Evolutionary conservation across 2,329 filamentous ascomycete genomes (phyloP).

Genomic region (Tolypocladium capitatum): DNA sequence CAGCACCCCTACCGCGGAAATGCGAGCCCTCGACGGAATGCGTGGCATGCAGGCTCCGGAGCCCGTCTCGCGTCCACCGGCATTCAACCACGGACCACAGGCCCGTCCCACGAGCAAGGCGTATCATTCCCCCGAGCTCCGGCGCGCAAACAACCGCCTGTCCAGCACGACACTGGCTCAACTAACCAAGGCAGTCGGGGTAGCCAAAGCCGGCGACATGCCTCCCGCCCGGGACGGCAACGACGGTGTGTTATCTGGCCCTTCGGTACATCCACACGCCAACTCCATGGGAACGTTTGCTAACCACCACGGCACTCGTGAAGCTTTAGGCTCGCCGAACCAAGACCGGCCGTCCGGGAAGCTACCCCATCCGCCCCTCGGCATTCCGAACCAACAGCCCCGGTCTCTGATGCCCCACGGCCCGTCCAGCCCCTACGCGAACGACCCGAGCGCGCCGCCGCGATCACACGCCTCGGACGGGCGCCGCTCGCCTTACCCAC

Average conservation of each 20-base stretch:
- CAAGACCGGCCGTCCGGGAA: slow-evolving; percentile 21
- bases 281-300: slow-evolving; percentile 37
- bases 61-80: slow-evolving; percentile 65
- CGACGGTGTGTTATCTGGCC: slow-evolving; percentile 23
- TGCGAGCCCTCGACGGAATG: slow-evolving; percentile 40
- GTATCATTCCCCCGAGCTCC: slow-evolving; percentile 62
- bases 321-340: slow-evolving; percentile 33
- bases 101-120: slow-evolving; percentile 55
- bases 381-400: slow-evolving; percentile 27
- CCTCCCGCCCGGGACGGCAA: slow-evolving; percentile 18
- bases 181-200: slow-evolving; percentile 55
- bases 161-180: slow-evolving; percentile 72
- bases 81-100: slow-evolving; percentile 63
- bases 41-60: slow-evolving; percentile 51
- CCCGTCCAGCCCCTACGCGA: slow-evolving; percentile 17
- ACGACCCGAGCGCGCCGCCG: slow-evolving; percentile 14
- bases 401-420: slow-evolving; percentile 28
- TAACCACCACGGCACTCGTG: slow-evolving; percentile 40
- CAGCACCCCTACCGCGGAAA: slow-evolving; percentile 21
- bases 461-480: slow-evolving; percentile 19
- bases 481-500: slow-evolving; percentile 15
- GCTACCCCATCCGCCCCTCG: slow-evolving; percentile 27
- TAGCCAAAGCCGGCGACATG: slow-evolving; percentile 26
- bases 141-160: slow-evolving; percentile 70
- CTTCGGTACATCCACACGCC: slow-evolving; percentile 37